phyloP scores from a whole-genome alignment of 768 basidiomycete genomes.

The Boletus reticulatus region DNA sequence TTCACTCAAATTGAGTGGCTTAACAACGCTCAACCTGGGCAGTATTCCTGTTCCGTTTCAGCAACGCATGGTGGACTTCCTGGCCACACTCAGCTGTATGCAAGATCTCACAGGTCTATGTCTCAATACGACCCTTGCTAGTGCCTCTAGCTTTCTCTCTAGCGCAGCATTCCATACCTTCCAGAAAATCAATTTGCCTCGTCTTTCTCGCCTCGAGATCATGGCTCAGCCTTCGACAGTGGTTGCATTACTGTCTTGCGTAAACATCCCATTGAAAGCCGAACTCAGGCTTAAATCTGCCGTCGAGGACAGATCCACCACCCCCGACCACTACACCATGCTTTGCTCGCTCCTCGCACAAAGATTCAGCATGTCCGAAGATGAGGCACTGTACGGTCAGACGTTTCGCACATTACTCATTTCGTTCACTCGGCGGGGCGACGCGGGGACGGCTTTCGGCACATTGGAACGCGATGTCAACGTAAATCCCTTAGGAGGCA shows the following conservation, averaged over 20 bases:
- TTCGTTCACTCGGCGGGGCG: neutral
- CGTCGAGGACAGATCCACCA: no score
- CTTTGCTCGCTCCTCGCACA: neutral
- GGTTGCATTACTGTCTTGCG: neutral
- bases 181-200: neutral
- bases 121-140: slow-evolving; percentile 33
- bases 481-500: no score
- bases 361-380: neutral
- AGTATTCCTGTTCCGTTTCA: slow-evolving; percentile 18
- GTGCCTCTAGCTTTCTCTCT: neutral
- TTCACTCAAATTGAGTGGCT: slow-evolving; percentile 9
- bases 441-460: neutral
- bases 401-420: neutral
- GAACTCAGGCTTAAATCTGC: neutral
- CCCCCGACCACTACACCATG: neutral
- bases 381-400: neutral
- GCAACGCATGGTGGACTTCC: slow-evolving; percentile 30
- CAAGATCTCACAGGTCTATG: slow-evolving; percentile 33
- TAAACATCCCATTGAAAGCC: neutral
- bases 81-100: slow-evolving; percentile 34
- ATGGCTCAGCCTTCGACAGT: neutral
- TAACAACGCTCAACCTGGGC: slow-evolving; percentile 35
- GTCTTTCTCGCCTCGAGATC: neutral
- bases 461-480: neutral
- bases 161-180: neutral